phyloP scores from a whole-genome alignment of 495 filamentous ascomycete species.

The Hypoxylon fragiforme region DNA sequence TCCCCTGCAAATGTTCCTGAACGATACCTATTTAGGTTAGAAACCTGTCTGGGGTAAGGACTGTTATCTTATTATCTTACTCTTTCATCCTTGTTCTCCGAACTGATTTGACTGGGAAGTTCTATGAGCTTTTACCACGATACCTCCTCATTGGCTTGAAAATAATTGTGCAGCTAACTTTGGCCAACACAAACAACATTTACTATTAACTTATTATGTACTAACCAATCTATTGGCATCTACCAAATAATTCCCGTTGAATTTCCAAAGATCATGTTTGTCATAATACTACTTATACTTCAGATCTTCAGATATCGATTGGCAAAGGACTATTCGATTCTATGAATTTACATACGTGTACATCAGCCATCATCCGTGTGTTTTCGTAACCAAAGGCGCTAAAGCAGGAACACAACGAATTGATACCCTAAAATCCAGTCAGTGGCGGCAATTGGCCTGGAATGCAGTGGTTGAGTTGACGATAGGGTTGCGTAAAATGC shows the following conservation, averaged over 20 bases:
- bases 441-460: conserved; percentile 31
- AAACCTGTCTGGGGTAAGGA: neutral
- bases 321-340: neutral
- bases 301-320: conserved; percentile 3
- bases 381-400: conserved; percentile 25
- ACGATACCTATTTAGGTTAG: conserved; percentile 25
- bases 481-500: no score
- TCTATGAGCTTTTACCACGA: conserved; percentile 17
- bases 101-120: conserved; percentile 20
- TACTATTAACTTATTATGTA: conserved; percentile 5
- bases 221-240: no score
- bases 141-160: conserved; percentile 7
- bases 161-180: neutral
- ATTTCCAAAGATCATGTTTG: no score
- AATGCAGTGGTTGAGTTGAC: conserved; percentile 26
- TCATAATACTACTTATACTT: no score
- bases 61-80: conserved; percentile 11
- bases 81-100: conserved; percentile 20
- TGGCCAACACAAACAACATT: conserved; percentile 1
- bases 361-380: conserved; percentile 2
- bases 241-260: conserved; percentile 1
- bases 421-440: conserved; percentile 1
- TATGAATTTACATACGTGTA: neutral
- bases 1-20: conserved; percentile 22
- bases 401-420: conserved; percentile 34